These are phyloP conservation scores for Rhazya stricta DNA, from an alignment of 257 asterid genomes.

Conservation along the genomic window DNA sequence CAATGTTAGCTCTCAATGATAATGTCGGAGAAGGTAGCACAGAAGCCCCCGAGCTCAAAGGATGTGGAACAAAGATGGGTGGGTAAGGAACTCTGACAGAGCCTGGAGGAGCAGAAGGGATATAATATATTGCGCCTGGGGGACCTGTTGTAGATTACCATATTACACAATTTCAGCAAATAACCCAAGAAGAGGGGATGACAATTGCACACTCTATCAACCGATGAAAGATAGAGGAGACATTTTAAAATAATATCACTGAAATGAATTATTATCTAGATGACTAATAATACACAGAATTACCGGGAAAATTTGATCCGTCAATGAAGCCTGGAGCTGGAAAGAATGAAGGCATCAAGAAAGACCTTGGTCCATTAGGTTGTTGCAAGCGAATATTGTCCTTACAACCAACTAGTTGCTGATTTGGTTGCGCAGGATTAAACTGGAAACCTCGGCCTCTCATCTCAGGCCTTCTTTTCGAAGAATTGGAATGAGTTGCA, in stretches of 20 bases:
- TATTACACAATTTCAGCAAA: constrained; percentile 9
- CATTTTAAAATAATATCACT: not conserved
- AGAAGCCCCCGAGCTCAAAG: constrained; percentile 52
- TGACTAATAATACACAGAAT: constrained; percentile 7
- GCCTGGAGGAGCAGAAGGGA: constrained; percentile 61
- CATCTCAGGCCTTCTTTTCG: constrained; percentile 44
- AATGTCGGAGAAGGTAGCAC: constrained; percentile 41
- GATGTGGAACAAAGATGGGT: constrained; percentile 52
- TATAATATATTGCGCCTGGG: constrained; percentile 52
- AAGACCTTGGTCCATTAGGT: constrained; percentile 61
- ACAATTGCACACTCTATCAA: not conserved
- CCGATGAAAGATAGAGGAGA: constrained; percentile 1
- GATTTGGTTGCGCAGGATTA: constrained; percentile 42
- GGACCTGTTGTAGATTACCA: constrained; percentile 49
- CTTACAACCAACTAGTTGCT: constrained; percentile 43
- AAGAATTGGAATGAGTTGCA: constrained; percentile 40
- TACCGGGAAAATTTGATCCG: constrained; percentile 60
- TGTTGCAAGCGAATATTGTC: constrained; percentile 48
- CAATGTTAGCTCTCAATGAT: constrained; percentile 47
- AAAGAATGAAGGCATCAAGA: constrained; percentile 47
- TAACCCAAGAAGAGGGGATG: not conserved
- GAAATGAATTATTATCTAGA: not conserved
- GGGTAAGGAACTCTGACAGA: constrained; percentile 59
- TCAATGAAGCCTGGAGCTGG: constrained; percentile 44
- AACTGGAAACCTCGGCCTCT: constrained; percentile 42